Percentiles rank a stretch among this genome's conserved stretches.
phyloP scores from a whole-genome alignment of 345 rosid genomes.

The Ceriops zippeliana region DNA sequence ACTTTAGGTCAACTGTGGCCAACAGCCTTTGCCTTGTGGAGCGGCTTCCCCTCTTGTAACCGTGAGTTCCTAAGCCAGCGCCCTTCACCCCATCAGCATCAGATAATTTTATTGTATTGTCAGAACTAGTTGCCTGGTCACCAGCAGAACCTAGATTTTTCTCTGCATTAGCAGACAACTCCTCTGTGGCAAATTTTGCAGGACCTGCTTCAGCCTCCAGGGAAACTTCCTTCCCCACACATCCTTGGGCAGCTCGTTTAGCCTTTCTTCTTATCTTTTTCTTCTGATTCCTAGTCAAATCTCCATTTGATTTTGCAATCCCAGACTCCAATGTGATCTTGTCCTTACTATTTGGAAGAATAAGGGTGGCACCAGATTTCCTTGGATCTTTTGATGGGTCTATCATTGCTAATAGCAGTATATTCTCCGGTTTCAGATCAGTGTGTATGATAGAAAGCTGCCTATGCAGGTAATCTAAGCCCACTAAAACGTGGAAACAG shows the following conservation, averaged over 20 bases:
- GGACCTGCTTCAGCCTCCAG: conserved; percentile 36
- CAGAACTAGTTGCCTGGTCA: conserved; percentile 36
- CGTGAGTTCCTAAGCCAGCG: conserved; percentile 24
- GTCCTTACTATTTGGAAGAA: conserved; percentile 45
- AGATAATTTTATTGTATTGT: conserved; percentile 22
- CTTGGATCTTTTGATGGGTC: conserved; percentile 57
- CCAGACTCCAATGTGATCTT: conserved; percentile 33
- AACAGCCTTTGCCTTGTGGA: conserved; percentile 45
- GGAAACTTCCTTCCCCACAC: conserved; percentile 42
- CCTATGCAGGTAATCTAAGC: conserved; percentile 67
- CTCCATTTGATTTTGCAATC: conserved; percentile 42
- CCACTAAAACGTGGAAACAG: conserved; percentile 51
- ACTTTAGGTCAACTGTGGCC: conserved; percentile 46
- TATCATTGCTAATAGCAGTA: conserved; percentile 54
- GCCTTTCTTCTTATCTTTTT: conserved; percentile 59
- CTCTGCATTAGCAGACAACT: conserved; percentile 25
- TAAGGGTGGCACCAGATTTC: conserved; percentile 40
- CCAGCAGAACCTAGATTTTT: conserved; percentile 29
- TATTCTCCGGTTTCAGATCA: conserved; percentile 67
- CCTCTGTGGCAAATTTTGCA: conserved; percentile 35
- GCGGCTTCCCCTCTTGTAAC: conserved; percentile 44
- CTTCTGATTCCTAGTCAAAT: conserved; percentile 50
- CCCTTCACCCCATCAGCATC: conserved; percentile 43
- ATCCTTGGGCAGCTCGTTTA: conserved; percentile 51
- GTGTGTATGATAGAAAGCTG: conserved; percentile 74